These are phyloP conservation scores for Microdochium trichocladiopsis DNA, from an alignment of 2,329 filamentous ascomycete species.

Conservation along the genomic window DNA sequence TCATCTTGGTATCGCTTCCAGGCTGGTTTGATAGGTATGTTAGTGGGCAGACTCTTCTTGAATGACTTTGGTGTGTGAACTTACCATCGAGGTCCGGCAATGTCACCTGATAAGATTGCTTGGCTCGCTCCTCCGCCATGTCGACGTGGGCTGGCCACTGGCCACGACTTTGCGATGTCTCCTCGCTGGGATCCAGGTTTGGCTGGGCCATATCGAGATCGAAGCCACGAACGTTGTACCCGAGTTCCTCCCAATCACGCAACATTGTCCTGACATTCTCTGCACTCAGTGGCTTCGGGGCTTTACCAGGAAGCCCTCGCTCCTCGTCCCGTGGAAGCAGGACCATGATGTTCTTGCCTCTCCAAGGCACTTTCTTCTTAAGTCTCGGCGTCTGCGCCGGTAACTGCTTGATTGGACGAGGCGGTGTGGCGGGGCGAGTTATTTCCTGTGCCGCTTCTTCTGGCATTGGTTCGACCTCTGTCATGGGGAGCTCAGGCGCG, in stretches of 20 bases:
- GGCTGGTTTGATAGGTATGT: slow-evolving; percentile 26
- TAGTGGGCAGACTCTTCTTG: slow-evolving; percentile 5
- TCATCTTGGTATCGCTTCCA: slow-evolving; percentile 75
- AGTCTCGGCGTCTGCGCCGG: slow-evolving; percentile 43
- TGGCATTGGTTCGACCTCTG: slow-evolving; percentile 19
- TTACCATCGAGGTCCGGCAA: slow-evolving; percentile 62
- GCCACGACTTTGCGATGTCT: slow-evolving; percentile 56
- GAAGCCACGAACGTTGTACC: slow-evolving; percentile 64
- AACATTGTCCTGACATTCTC: slow-evolving; percentile 56
- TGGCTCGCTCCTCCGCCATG: slow-evolving; percentile 45
- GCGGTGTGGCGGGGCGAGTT: slow-evolving; percentile 14
- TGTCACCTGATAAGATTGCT: slow-evolving; percentile 50
- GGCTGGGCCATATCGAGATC: slow-evolving; percentile 46
- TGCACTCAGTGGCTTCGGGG: slow-evolving; percentile 45
- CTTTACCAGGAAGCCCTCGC: slow-evolving; percentile 49
- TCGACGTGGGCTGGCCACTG: slow-evolving; percentile 62
- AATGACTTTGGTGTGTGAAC: slow-evolving; percentile 10
- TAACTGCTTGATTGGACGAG: slow-evolving; percentile 25
- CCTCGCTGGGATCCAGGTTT: slow-evolving; percentile 19
- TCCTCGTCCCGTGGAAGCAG: slow-evolving; percentile 61
- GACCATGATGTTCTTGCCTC: slow-evolving; percentile 67
- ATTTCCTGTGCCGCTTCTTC: slow-evolving; percentile 1
- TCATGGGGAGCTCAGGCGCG: background rate
- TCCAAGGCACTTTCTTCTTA: slow-evolving; percentile 70
- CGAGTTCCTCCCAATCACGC: slow-evolving; percentile 58